Conservation (phyloP, 2,329 filamentous ascomycete genomes). For the Alternaria gaisen region DNA sequence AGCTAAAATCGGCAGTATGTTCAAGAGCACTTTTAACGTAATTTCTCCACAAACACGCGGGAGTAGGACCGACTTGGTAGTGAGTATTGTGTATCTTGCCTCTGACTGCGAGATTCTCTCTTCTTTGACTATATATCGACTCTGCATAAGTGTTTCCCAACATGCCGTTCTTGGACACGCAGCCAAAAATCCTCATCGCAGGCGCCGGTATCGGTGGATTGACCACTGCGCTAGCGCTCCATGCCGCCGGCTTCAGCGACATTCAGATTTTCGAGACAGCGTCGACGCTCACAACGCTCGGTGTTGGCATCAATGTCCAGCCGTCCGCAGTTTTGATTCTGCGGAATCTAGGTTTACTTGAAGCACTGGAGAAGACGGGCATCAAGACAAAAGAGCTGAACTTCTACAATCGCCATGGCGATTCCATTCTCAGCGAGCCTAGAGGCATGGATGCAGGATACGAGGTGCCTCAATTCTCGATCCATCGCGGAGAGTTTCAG, state of each 20-base stretch:
- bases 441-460: slow-evolving; percentile 55
- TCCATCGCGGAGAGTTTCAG: slow-evolving; percentile 58
- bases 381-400: slow-evolving; percentile 56
- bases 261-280: slow-evolving; percentile 57
- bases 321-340: slow-evolving; percentile 57
- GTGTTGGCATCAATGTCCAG: slow-evolving; percentile 59
- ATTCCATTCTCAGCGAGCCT: slow-evolving; percentile 55
- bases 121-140: neutral
- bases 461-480: slow-evolving; percentile 55
- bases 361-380: slow-evolving; percentile 52
- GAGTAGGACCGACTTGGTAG: neutral
- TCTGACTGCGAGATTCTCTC: neutral
- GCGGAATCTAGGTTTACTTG: slow-evolving; percentile 55
- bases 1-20: slow-evolving; percentile 14
- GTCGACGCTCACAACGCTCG: slow-evolving; percentile 53
- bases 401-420: slow-evolving; percentile 57
- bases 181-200: slow-evolving; percentile 40
- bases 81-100: neutral
- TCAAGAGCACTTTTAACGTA: neutral
- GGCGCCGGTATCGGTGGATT: slow-evolving; percentile 77
- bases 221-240: slow-evolving; percentile 73
- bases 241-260: slow-evolving; percentile 69
- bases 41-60: neutral
- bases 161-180: slow-evolving; percentile 30
- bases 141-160: neutral